Evolutionary conservation across 257 asterid species (phyloP).

Genomic region (Fraxinus americana): DNA sequence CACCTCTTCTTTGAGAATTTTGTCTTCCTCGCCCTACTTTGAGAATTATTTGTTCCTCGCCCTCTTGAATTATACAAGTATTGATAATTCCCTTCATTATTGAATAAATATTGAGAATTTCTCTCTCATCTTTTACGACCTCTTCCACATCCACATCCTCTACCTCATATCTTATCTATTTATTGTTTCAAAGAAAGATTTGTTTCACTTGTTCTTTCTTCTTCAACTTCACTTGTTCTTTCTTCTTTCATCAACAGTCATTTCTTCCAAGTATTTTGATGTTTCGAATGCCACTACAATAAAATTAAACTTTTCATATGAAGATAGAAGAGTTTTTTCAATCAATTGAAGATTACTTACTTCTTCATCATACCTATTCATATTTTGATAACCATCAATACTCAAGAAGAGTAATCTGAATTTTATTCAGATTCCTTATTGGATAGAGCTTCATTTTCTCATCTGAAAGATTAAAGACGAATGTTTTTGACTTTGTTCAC

Average conservation of each 20-base stretch:
- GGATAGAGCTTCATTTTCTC: not conserved
- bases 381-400: not conserved
- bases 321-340: not conserved
- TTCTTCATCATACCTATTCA: not conserved
- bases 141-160: not conserved
- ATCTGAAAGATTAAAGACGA: not conserved
- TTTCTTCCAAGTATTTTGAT: not conserved
- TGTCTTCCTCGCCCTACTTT: not conserved
- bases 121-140: not conserved
- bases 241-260: not conserved
- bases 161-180: not conserved
- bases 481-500: no score
- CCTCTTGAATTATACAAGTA: not conserved
- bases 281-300: not conserved
- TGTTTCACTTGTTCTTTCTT: not conserved
- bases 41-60: not conserved
- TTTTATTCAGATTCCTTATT: not conserved
- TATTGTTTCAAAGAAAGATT: not conserved
- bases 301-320: no score
- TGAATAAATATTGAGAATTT: no score
- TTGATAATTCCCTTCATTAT: not conserved
- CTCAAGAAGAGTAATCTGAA: not conserved
- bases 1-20: not conserved
- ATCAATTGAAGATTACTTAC: not conserved
- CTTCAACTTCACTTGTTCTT: not conserved